Percentiles rank a stretch among this genome's conserved stretches.
These are phyloP conservation scores for Wickerhamiella sorbophila DNA, from an alignment of 805 yeast genomes.

Conservation along the genomic window DNA sequence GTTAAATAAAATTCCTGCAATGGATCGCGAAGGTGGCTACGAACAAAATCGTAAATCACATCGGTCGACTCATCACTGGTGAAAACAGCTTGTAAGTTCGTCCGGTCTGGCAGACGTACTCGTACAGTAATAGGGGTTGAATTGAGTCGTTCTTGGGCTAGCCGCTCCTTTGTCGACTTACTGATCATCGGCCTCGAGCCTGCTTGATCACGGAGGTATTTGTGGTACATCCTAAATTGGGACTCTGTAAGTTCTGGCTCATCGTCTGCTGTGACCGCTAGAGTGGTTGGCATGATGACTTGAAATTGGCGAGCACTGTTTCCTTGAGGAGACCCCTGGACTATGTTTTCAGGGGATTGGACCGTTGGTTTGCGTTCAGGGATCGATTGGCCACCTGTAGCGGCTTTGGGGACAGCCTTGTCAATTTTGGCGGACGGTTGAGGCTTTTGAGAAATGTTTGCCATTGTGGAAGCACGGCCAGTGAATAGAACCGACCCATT, in stretches of 20 bases:
- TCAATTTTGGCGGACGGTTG: not conserved
- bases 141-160: conserved; percentile 20
- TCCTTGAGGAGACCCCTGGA: not conserved
- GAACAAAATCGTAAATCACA: conserved; percentile 24
- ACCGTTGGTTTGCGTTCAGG: not conserved
- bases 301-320: not conserved
- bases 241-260: conserved; percentile 34
- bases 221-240: conserved; percentile 41
- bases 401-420: not conserved
- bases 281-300: not conserved
- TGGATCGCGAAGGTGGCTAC: conserved; percentile 21
- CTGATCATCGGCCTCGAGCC: conserved; percentile 34
- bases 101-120: conserved; percentile 44
- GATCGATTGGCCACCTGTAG: not conserved
- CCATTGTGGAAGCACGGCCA: not conserved
- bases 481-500: not conserved
- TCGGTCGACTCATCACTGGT: conserved; percentile 31
- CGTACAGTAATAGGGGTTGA: conserved; percentile 31
- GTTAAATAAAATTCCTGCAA: conserved; percentile 27
- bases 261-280: conserved; percentile 14
- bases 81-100: conserved; percentile 37
- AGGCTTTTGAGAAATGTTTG: not conserved
- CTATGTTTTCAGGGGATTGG: not conserved
- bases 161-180: conserved; percentile 27
- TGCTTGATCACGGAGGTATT: conserved; percentile 30